Base-by-base conservation (phyloP, 129 eudicot genomes). In the Sambucus nigra region DNA sequence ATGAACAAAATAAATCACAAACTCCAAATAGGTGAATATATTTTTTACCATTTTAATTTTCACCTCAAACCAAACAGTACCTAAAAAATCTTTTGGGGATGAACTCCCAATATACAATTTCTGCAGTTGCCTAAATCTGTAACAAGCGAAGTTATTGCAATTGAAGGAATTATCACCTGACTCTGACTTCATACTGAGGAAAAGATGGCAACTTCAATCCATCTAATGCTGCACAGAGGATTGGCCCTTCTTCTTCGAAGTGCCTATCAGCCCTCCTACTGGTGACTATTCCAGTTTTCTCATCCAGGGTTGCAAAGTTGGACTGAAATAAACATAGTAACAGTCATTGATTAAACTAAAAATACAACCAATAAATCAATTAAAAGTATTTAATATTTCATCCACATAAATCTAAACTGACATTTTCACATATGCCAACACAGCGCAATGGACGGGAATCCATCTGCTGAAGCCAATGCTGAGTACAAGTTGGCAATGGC, bases 231-330 rank as follows among this genome's bases (percentile, higher is more conserved):
- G 93, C 84, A 79, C 95, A 85, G n/a, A 91, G 80, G 61, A 91
- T 67, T 16, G 98, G 94, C 35, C 98, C 98, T 78, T 81, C 98
- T 75, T 91, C 98, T 82, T 91, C 94, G 65, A 85, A 91, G 51
- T 91, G 98, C 53, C 98, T 77, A 65, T 91, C 98, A 15, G 95
- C 95, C 73, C 98, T 69, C 69, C 98, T 76, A 74, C 95, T 85
- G 63, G 74, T 77, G 19, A 85, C 95, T 12, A 91, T 69, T 48
- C 98, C 98, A 17, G 84, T 85, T 64, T 81, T 73, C 69, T 81
- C 94, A 72, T 85, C 94, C 56, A 91, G 59, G 12, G 98, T 91
- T 15, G 98, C 98, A 58, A 91, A 91, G 70, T 91, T 91, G 33
- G 98, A 85, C 98, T 89, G 70, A 54, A 58, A 10, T 4, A 58